Conservation (phyloP, 1,284 basidiomycete species). For the Inonotus hispidus region DNA sequence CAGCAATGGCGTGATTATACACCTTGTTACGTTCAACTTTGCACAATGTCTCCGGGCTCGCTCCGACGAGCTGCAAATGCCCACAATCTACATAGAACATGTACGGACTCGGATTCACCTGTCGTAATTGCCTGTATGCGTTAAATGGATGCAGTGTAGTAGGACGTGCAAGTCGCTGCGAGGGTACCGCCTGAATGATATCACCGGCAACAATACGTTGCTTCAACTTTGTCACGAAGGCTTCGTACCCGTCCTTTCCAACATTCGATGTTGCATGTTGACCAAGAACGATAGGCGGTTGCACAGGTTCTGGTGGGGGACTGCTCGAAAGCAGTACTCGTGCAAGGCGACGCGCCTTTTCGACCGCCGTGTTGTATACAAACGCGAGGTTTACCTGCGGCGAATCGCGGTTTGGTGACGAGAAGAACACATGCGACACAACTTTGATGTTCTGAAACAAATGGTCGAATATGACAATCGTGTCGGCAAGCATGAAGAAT, state of each 20-base stretch:
- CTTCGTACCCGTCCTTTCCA: conserved; percentile 89
- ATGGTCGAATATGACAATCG: conserved; percentile 95
- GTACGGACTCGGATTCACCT: conserved; percentile 97
- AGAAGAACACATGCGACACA: conserved; percentile 91
- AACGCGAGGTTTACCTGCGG: conserved; percentile 62
- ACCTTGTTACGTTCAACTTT: conserved; percentile 92
- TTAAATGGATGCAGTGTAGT: conserved; percentile 96
- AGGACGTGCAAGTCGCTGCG: conserved; percentile 81
- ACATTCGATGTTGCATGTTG: conserved; percentile 82
- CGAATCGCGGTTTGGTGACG: conserved; percentile 54
- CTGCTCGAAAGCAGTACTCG: conserved; percentile 57
- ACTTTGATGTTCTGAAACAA: conserved; percentile 93
- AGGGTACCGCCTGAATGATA: conserved; percentile 98
- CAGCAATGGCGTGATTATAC: conserved; percentile 97
- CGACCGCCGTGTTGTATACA: conserved; percentile 78
- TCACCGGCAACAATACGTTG: conserved; percentile 94
- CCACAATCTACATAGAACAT: conserved; percentile 99
- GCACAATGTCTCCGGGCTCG: conserved; percentile 96
- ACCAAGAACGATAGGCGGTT: conserved; percentile 67
- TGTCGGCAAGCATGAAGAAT: conserved; percentile 95
- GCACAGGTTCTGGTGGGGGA: conserved; percentile 51
- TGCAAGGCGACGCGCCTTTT: conserved; percentile 72
- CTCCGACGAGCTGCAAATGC: conserved; percentile 90
- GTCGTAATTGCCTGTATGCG: conserved; percentile 87
- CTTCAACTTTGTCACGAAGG: conserved; percentile 89